Conservation (phyloP, 192 early-diverging fungal genomes). For the Coemansia sp. region DNA sequence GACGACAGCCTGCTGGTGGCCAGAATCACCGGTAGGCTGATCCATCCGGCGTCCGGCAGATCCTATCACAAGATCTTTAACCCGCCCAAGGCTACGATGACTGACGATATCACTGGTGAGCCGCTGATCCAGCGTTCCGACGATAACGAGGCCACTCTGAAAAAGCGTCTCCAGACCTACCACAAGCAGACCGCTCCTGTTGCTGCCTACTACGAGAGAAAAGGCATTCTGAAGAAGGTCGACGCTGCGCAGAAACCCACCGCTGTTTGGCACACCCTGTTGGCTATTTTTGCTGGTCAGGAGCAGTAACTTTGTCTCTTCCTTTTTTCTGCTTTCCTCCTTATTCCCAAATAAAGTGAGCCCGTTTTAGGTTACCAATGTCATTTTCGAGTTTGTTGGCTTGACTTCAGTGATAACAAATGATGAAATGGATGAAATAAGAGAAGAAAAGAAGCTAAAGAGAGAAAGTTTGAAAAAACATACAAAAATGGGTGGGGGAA, state of each 20-base stretch:
- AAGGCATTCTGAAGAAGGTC: slow-evolving; percentile 88
- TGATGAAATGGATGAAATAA: neutral
- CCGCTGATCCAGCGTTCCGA: slow-evolving; percentile 96
- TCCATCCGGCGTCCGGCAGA: slow-evolving; percentile 90
- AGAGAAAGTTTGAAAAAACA: neutral
- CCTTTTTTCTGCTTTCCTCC: neutral
- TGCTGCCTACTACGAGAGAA: slow-evolving; percentile 88
- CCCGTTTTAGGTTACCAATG: too few relatives aligned
- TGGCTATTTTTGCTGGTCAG: slow-evolving; percentile 78
- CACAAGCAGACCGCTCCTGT: slow-evolving; percentile 82
- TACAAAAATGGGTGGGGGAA: too few relatives aligned
- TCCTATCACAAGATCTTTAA: slow-evolving; percentile 97
- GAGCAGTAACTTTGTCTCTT: slow-evolving; percentile 1
- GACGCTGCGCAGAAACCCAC: slow-evolving; percentile 90
- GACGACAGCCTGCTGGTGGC: slow-evolving; percentile 92
- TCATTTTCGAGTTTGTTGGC: too few relatives aligned
- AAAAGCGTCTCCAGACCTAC: slow-evolving; percentile 86
- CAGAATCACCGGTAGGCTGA: slow-evolving; percentile 94
- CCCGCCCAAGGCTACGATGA: slow-evolving; percentile 88
- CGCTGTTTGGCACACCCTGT: slow-evolving; percentile 85
- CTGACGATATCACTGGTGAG: slow-evolving; percentile 97
- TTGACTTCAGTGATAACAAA: neutral
- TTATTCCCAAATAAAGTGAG: neutral
- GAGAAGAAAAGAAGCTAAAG: slow-evolving; percentile 3
- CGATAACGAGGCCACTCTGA: slow-evolving; percentile 92